phyloP scores from a whole-genome alignment of 768 basidiomycete species.

The Tylopilus sp. region DNA sequence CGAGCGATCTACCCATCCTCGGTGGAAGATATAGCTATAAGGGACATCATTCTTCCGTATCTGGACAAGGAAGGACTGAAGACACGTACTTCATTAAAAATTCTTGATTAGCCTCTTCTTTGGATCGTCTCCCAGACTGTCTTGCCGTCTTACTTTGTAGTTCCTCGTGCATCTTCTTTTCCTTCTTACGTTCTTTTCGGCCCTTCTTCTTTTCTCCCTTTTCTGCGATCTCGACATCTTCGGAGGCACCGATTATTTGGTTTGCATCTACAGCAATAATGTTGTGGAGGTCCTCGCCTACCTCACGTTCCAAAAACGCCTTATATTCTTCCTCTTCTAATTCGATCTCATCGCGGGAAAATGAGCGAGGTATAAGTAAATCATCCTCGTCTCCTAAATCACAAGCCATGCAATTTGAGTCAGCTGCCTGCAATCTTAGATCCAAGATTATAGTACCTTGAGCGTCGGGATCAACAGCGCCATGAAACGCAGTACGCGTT shows the following conservation, averaged over 20 bases:
- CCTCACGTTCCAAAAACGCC: slow-evolving; percentile 75
- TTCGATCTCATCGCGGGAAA: slow-evolving; percentile 73
- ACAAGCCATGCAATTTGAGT: not conserved
- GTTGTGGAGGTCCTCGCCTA: slow-evolving; percentile 67
- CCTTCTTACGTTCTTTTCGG: slow-evolving; percentile 31
- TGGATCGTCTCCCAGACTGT: slow-evolving; percentile 32
- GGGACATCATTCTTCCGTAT: not conserved
- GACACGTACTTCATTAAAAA: slow-evolving; percentile 82
- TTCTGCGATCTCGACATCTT: slow-evolving; percentile 27
- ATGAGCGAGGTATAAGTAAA: slow-evolving; percentile 69
- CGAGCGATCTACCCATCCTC: slow-evolving; percentile 92
- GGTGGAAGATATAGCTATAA: slow-evolving; percentile 88
- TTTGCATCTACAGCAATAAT: slow-evolving; percentile 54
- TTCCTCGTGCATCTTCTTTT: slow-evolving; percentile 26
- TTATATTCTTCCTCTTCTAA: slow-evolving; percentile 84
- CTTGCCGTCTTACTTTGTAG: slow-evolving; percentile 23
- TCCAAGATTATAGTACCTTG: slow-evolving; percentile 12
- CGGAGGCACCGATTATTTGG: slow-evolving; percentile 13
- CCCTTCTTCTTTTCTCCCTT: slow-evolving; percentile 35
- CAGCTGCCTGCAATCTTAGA: not conserved
- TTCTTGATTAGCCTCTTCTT: slow-evolving; percentile 73
- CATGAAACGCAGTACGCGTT: slow-evolving; percentile 82
- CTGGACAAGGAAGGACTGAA: not conserved
- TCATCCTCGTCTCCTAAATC: slow-evolving; percentile 53
- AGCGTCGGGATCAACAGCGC: slow-evolving; percentile 21